Conservation (phyloP, 2,329 filamentous ascomycete species). For the Lasiodiplodia sp. region DNA sequence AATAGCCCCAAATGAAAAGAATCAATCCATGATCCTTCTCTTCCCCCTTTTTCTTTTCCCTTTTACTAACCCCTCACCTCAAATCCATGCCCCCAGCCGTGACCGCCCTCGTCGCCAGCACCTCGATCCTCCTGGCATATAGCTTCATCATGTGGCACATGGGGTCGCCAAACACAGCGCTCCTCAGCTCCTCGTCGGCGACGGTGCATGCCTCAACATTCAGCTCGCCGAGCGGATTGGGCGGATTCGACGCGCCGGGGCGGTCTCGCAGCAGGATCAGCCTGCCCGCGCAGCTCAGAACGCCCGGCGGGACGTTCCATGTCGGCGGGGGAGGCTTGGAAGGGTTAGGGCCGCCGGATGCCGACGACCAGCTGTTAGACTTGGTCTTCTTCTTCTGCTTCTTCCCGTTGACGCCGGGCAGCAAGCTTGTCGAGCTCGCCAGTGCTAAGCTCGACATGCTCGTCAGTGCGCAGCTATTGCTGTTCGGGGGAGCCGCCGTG, state of each 20-base stretch:
- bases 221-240: slow-evolving; percentile 4
- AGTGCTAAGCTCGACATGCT: slow-evolving; percentile 12
- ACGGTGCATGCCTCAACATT: slow-evolving; percentile 71
- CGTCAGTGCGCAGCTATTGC: slow-evolving; percentile 11
- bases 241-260: slow-evolving; percentile 15
- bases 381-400: slow-evolving; percentile 30
- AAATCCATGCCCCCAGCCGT: slow-evolving; percentile 51
- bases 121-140: slow-evolving; percentile 76
- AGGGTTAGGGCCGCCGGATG: not conserved
- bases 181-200: slow-evolving; percentile 71
- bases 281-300: slow-evolving; percentile 73
- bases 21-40: too few relatives aligned
- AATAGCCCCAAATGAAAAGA: too few relatives aligned
- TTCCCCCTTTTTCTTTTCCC: too few relatives aligned
- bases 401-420: slow-evolving; percentile 15
- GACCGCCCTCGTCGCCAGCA: slow-evolving; percentile 73
- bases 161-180: slow-evolving; percentile 81
- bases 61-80: not conserved
- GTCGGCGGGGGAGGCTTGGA: slow-evolving; percentile 39
- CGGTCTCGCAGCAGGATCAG: slow-evolving; percentile 67
- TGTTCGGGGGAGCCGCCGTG: not conserved
- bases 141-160: slow-evolving; percentile 81
- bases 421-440: slow-evolving; percentile 7
- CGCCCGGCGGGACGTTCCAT: slow-evolving; percentile 72
- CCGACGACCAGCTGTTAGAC: slow-evolving; percentile 34